Percentiles rank a stretch among this genome's conserved stretches.
These are phyloP conservation scores for Pythium aphanidermatum DNA, from an alignment of 352 stramenopile genomes.

Conservation along the genomic window DNA sequence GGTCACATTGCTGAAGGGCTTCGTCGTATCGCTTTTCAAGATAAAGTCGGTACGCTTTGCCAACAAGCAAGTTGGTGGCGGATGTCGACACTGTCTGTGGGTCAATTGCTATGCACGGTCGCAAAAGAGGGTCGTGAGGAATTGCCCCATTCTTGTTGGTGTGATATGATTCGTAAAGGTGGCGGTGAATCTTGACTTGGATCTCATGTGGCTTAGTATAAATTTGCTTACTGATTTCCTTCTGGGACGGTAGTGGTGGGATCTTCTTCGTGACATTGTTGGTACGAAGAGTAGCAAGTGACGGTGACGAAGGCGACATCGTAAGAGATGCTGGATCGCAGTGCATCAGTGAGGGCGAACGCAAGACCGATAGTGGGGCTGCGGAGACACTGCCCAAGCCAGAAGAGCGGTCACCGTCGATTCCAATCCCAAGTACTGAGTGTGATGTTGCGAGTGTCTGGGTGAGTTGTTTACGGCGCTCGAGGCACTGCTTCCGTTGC, in stretches of 20 bases:
- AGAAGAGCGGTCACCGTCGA: slow-evolving; percentile 8
- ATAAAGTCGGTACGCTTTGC: slow-evolving; percentile 54
- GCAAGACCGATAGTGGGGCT: neutral
- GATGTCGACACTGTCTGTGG: slow-evolving; percentile 28
- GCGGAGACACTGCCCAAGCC: neutral
- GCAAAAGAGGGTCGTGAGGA: slow-evolving; percentile 55
- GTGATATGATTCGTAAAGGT: slow-evolving; percentile 49
- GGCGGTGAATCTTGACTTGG: slow-evolving; percentile 48
- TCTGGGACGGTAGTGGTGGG: slow-evolving; percentile 41
- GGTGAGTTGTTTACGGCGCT: slow-evolving; percentile 37
- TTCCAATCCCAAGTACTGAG: slow-evolving; percentile 55
- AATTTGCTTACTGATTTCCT: slow-evolving; percentile 56
- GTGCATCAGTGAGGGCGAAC: slow-evolving; percentile 13
- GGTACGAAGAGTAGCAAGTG: slow-evolving; percentile 1
- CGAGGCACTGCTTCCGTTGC: slow-evolving; percentile 54
- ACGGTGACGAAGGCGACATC: slow-evolving; percentile 1
- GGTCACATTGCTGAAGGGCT: slow-evolving; percentile 44
- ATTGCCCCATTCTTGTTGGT: slow-evolving; percentile 31
- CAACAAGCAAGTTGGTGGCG: slow-evolving; percentile 33
- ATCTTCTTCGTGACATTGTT: slow-evolving; percentile 36
- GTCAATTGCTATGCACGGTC: slow-evolving; percentile 61
- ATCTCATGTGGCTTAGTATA: slow-evolving; percentile 65
- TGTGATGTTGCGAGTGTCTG: slow-evolving; percentile 35
- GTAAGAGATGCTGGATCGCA: slow-evolving; percentile 2
- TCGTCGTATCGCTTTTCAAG: slow-evolving; percentile 53